These are phyloP conservation scores for Linanthus parryae DNA, from an alignment of 148 eudicot genomes.

Conservation along the genomic window DNA sequence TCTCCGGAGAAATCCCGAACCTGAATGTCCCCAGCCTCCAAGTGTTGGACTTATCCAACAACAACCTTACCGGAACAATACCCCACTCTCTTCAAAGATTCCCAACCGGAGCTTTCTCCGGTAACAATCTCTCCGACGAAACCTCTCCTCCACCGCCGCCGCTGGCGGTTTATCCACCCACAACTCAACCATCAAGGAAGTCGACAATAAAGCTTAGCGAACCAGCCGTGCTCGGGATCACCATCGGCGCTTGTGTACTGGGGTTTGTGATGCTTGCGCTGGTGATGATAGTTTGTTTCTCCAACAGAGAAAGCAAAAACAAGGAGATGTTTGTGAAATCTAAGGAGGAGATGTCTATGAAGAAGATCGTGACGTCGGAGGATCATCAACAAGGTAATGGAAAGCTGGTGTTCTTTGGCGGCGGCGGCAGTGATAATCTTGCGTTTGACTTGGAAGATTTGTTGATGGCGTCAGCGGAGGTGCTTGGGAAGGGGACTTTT, in stretches of 20 bases:
- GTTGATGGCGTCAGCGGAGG: conserved; percentile 79
- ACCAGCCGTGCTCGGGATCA: conserved; percentile 47
- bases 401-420: conserved; percentile 58
- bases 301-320: conserved; percentile 20
- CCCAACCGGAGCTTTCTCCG: conserved; percentile 46
- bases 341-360: conserved; percentile 24
- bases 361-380: conserved; percentile 18
- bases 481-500: conserved; percentile 71
- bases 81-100: conserved; percentile 51
- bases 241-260: conserved; percentile 38
- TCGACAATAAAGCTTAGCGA: conserved; percentile 33
- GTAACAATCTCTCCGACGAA: conserved; percentile 37
- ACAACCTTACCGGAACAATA: conserved; percentile 53
- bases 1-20: conserved; percentile 59
- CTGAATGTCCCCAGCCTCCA: conserved; percentile 34
- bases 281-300: conserved; percentile 34
- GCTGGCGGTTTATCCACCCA: conserved; percentile 29
- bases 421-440: conserved; percentile 38
- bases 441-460: conserved; percentile 77
- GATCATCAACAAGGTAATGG: conserved; percentile 34
- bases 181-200: conserved; percentile 17
- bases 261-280: conserved; percentile 33
- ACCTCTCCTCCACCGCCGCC: conserved; percentile 21
- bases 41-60: conserved; percentile 48
- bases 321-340: conserved; percentile 11